phyloP scores from a whole-genome alignment of 768 basidiomycete genomes.

The Mycena sanguinolenta region DNA sequence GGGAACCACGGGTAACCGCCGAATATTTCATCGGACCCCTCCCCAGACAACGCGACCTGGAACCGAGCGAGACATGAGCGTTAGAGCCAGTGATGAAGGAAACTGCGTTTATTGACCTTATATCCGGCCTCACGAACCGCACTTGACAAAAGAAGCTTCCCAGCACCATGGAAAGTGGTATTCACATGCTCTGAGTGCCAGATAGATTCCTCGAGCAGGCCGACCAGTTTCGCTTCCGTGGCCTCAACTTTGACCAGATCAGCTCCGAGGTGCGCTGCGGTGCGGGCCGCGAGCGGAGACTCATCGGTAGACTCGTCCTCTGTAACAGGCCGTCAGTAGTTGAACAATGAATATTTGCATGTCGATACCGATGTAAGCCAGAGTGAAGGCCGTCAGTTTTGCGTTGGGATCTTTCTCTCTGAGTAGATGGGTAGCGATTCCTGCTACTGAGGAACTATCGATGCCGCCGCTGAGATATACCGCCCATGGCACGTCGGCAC shows the following conservation, averaged over 20 bases:
- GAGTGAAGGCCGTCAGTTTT: neutral
- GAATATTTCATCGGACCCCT: neutral
- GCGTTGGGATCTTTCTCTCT: neutral
- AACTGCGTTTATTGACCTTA: neutral
- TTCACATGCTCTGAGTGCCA: neutral
- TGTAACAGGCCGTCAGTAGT: neutral
- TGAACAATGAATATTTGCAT: no score
- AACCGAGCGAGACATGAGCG: no score
- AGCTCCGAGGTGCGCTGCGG: neutral
- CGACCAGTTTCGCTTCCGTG: neutral
- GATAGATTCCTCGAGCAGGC: neutral
- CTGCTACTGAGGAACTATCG: neutral
- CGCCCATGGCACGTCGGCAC: slow-evolving; percentile 33
- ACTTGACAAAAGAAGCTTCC: neutral
- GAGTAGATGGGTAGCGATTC: neutral
- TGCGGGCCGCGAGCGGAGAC: neutral
- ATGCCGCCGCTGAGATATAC: neutral
- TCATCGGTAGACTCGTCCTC: neutral
- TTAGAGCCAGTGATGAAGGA: no score
- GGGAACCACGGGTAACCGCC: neutral
- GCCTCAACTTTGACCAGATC: neutral
- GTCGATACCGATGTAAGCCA: neutral
- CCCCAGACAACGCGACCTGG: neutral
- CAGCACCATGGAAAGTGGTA: neutral
- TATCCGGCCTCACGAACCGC: neutral